Evolutionary conservation across 495 filamentous ascomycete species (phyloP).

Genomic region (Pyrenula massariospora): DNA sequence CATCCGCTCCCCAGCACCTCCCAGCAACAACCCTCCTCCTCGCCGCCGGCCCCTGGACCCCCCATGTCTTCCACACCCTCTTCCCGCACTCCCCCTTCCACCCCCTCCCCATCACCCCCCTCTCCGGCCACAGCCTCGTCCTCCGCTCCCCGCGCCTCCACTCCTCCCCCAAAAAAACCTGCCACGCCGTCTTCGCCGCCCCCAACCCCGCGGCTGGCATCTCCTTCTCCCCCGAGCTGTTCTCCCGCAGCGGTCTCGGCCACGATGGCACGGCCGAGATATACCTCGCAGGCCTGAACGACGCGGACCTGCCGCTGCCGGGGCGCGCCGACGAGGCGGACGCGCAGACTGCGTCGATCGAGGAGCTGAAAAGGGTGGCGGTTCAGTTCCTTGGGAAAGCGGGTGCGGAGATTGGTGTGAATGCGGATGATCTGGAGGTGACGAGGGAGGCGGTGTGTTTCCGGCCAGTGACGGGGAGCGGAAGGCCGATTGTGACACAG

Average conservation of each 20-base stretch:
- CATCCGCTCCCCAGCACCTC: slow-evolving; percentile 12
- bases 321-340: slow-evolving; percentile 33
- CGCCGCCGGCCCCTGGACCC: slow-evolving; percentile 60
- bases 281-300: slow-evolving; percentile 67
- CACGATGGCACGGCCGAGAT: slow-evolving; percentile 34
- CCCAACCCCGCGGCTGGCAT: slow-evolving; percentile 11
- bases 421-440: slow-evolving; percentile 45
- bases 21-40: slow-evolving; percentile 49
- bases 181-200: slow-evolving; percentile 56
- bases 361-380: slow-evolving; percentile 40
- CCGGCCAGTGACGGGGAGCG: slow-evolving; percentile 52
- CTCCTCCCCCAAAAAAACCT: slow-evolving; percentile 10
- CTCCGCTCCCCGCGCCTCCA: slow-evolving; percentile 46
- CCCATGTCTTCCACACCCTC: slow-evolving; percentile 44
- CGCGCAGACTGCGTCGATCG: slow-evolving; percentile 30
- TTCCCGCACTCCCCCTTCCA: slow-evolving; percentile 40
- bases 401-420: slow-evolving; percentile 5
- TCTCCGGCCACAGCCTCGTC: slow-evolving; percentile 65
- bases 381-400: slow-evolving; percentile 39
- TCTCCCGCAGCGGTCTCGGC: slow-evolving; percentile 42
- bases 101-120: slow-evolving; percentile 40
- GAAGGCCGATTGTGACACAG: slow-evolving; percentile 47
- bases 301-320: slow-evolving; percentile 42
- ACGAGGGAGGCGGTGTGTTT: slow-evolving; percentile 60
- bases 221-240: slow-evolving; percentile 62